Evolutionary conservation across 805 yeast species (phyloP).

Genomic region (Cyberlindnera nakhonratchasimensis): DNA sequence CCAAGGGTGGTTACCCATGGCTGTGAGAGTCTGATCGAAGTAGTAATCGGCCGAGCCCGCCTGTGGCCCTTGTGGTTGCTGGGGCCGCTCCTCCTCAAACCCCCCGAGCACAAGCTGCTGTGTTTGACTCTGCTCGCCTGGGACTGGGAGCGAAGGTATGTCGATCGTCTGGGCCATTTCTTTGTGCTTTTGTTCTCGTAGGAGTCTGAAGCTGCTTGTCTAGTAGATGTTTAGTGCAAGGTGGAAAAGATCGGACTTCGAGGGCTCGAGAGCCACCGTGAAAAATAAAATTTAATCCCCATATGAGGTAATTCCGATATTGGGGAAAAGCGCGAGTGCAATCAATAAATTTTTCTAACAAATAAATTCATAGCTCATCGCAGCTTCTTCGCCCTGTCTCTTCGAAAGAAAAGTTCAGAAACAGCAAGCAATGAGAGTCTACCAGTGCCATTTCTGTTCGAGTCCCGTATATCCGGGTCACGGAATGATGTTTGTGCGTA

Average conservation of each 20-base stretch:
- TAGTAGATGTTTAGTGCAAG: neutral
- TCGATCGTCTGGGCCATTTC: slow-evolving; percentile 39
- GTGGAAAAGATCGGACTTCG: neutral
- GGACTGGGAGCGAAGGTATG: slow-evolving; percentile 53
- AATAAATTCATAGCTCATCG: slow-evolving; percentile 3
- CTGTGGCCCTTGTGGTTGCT: slow-evolving; percentile 24
- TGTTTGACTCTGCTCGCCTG: slow-evolving; percentile 42
- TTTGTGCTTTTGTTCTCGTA: neutral
- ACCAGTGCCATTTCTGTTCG: slow-evolving; percentile 94
- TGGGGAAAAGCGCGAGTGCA: slow-evolving; percentile 9
- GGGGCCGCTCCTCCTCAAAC: slow-evolving; percentile 13
- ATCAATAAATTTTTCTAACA: slow-evolving; percentile 1
- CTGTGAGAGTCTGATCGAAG: slow-evolving; percentile 55
- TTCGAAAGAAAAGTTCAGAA: neutral
- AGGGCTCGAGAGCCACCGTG: neutral
- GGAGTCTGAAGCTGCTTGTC: neutral
- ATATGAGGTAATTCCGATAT: neutral
- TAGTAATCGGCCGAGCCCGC: slow-evolving; percentile 49
- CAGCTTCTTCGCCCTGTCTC: slow-evolving; percentile 7
- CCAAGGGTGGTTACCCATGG: slow-evolving; percentile 75
- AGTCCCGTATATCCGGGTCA: slow-evolving; percentile 94
- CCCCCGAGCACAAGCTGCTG: slow-evolving; percentile 21
- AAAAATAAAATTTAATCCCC: slow-evolving; percentile 1
- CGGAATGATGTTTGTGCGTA: slow-evolving; percentile 96
- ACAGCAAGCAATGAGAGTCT: slow-evolving; percentile 63